Conservation (phyloP, 2,329 filamentous ascomycete species). For the Emmonsiellopsis sp. region DNA sequence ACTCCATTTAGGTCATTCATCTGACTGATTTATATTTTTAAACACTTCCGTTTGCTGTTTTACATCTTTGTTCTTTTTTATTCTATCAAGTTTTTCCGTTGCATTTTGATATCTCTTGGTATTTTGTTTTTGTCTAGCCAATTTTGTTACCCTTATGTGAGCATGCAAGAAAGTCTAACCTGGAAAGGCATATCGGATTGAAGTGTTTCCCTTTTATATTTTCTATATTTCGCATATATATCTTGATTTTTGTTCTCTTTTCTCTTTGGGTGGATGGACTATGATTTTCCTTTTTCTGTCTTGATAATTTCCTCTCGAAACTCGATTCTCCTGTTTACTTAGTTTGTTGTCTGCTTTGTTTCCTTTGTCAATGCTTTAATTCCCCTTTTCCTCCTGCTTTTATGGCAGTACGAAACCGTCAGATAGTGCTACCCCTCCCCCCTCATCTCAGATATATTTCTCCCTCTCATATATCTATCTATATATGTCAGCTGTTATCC, state of each 20-base stretch:
- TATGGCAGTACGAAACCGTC: not conserved
- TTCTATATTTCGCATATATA: constrained; percentile 30
- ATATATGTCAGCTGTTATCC: not conserved
- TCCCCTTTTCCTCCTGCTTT: not conserved
- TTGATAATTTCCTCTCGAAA: not conserved
- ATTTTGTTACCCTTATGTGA: constrained; percentile 20
- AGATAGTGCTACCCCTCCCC: not conserved
- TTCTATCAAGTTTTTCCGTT: constrained; percentile 9
- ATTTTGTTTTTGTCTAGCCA: not conserved
- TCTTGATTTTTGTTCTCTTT: not conserved
- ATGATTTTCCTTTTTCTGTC: not conserved
- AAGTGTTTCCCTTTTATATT: constrained; percentile 26
- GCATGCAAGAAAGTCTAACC: constrained; percentile 30
- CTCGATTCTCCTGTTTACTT: not conserved
- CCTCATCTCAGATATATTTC: not conserved
- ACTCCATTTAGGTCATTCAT: no score
- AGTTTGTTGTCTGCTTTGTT: not conserved
- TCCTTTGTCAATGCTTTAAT: not conserved
- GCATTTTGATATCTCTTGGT: not conserved
- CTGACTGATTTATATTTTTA: constrained; percentile 3
- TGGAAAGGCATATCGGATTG: constrained; percentile 25
- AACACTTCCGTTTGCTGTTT: constrained; percentile 23
- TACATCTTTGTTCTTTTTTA: constrained; percentile 14
- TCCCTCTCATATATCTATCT: not conserved
- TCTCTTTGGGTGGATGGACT: not conserved